Conservation (phyloP, 495 filamentous ascomycete genomes). For the Alectoria sarmentosa region DNA sequence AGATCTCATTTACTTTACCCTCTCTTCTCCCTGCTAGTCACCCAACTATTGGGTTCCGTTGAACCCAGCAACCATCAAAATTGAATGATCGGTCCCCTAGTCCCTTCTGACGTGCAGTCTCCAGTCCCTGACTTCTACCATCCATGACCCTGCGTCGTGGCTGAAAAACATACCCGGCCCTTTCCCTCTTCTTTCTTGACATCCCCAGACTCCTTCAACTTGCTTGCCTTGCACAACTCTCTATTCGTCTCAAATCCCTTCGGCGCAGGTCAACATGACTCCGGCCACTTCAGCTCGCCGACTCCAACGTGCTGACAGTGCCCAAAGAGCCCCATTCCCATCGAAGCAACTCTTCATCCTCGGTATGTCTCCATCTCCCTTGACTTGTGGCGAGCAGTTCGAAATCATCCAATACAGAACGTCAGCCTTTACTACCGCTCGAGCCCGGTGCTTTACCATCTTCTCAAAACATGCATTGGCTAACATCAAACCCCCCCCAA, state of each 20-base stretch:
- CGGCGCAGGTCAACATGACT: neutral
- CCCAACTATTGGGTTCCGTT: slow-evolving; percentile 9
- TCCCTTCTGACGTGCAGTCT: slow-evolving; percentile 14
- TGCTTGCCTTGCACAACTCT: neutral
- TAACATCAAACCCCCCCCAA: slow-evolving; percentile 32
- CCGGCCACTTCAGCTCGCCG: slow-evolving; percentile 1
- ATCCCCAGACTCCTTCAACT: neutral
- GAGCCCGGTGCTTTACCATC: no score
- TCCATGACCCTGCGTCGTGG: slow-evolving; percentile 8
- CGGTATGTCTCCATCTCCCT: slow-evolving; percentile 13
- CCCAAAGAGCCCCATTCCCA: slow-evolving; percentile 13
- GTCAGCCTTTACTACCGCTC: neutral
- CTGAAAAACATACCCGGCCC: slow-evolving; percentile 1
- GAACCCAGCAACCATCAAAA: slow-evolving; percentile 9
- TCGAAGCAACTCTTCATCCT: slow-evolving; percentile 20
- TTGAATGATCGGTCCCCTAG: slow-evolving; percentile 1
- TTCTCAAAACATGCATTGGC: slow-evolving; percentile 9
- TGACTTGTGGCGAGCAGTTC: neutral
- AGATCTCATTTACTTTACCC: slow-evolving; percentile 4
- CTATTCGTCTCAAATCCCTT: neutral
- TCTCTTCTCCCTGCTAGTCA: neutral
- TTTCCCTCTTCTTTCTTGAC: slow-evolving; percentile 5
- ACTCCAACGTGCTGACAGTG: neutral
- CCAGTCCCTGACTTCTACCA: slow-evolving; percentile 4
- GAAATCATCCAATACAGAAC: no score